A percentile compares a stretch with the other conserved stretches of the same genome.
These are phyloP conservation scores for Debaryomyces castellii DNA, from an alignment of 805 yeast species.

Conservation along the genomic window DNA sequence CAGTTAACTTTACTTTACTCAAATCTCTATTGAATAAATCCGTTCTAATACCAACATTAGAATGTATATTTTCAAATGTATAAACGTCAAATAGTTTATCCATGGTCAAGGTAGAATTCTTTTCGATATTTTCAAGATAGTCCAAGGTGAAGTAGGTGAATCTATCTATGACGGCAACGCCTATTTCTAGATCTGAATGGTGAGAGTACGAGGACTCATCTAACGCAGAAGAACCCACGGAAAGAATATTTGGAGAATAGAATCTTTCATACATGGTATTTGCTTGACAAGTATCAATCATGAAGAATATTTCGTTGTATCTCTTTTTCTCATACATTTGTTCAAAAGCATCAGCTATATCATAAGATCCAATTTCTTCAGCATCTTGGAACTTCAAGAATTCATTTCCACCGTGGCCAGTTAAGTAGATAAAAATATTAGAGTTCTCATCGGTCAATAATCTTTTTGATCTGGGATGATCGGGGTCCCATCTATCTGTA, in stretches of 20 bases:
- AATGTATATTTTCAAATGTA: conserved; percentile 81
- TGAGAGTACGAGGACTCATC: conserved; percentile 94
- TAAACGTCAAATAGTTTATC: conserved; percentile 84
- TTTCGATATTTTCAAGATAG: conserved; percentile 78
- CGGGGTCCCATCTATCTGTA: conserved; percentile 94
- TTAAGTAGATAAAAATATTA: conserved; percentile 89
- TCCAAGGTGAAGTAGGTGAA: conserved; percentile 92
- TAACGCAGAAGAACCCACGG: conserved; percentile 86
- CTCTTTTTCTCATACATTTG: conserved; percentile 96
- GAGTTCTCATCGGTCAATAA: conserved; percentile 90
- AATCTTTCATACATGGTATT: conserved; percentile 94
- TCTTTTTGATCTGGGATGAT: conserved; percentile 90
- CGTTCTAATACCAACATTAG: conserved; percentile 89
- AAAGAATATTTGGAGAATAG: conserved; percentile 87
- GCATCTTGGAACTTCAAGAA: conserved; percentile 97
- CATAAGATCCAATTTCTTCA: conserved; percentile 93
- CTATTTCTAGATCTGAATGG: conserved; percentile 92
- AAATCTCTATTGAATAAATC: conserved; percentile 71
- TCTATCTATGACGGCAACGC: conserved; percentile 96
- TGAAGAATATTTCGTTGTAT: conserved; percentile 91
- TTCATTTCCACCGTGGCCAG: conserved; percentile 99
- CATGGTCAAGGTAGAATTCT: conserved; percentile 70
- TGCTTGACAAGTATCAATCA: conserved; percentile 99
- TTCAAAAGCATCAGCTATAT: conserved; percentile 93
- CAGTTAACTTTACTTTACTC: conserved; percentile 75